Base-by-base conservation (phyloP, 768 basidiomycete species). In the Boletales sp. region DNA sequence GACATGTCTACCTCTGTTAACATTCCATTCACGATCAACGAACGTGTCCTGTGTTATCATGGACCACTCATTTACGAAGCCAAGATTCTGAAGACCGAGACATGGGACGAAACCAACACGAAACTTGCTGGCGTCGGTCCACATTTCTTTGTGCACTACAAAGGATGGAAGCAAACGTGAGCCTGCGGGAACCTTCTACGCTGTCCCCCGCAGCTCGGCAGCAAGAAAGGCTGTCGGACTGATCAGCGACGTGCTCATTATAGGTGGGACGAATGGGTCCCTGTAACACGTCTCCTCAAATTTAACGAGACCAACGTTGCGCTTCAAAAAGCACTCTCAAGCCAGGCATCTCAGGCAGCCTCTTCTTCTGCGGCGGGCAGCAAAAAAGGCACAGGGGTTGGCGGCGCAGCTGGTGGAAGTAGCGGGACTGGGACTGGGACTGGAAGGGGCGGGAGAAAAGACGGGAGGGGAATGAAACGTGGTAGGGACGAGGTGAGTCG, bases 221-320 rank as follows among this genome's bases (percentile, higher is more conserved):
- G 32, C 32, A 34, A 34, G 32, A 10, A 34, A 14, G 14, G 10
- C 32, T 11, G 11, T 34, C 32, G 17, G 30, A 21, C 32, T 38
- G 29, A 46, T 45, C 13, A 15, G 17, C 13, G 39, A 17, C 7
- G 15, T 30, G 47, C 21, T 24, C 37, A 36, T 37, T 24, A 36
- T 58, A 95, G 93, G 53, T 97, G 94, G 93, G 94, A 97, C 72
- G 94, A 98, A 74, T 97, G 92, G 92, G 95, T 97, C 0, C 88
- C 90, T 2, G 77, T 81, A 19, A 65, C 64, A 19, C 85, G 97
- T 5, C 73, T 97, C 30, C 78, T 97, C 54, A 97, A 97, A 68
- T 77, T 78, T 62, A 90, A 87, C 63, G 91, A 95, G 52, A 74
- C 77, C 38, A 93, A 91, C 60, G 73, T 94, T 31, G 77, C 78